Evolutionary conservation across 257 asterid species (phyloP), one percentile per base, ranked within the genome.

Genomic region (Verbascum thapsus): DNA sequence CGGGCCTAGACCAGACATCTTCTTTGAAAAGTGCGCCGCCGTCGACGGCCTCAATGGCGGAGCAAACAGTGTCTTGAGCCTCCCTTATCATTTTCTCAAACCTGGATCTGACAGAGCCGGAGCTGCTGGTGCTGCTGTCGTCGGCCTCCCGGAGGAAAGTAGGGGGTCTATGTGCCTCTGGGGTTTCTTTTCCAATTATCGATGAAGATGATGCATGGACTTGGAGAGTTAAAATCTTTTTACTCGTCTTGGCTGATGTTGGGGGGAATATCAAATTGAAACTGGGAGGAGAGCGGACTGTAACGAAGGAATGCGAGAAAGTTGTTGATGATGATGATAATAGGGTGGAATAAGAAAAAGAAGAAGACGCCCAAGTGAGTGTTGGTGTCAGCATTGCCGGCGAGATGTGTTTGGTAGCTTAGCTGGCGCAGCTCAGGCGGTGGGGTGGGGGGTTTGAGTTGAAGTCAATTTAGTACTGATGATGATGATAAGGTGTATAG

Each of bases 1-100:
- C 99, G 18, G 97, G 96, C 68, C 99, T 81, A 2, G 96, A 87
- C 99, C 99, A 92, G 10, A 87, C 95, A 63, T 92, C 97, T 61
- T 92, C 96, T 83, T 81, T 82, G 68, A 88, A 88, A 72, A 75
- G 83, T 8, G 75, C 89, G 1, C 87, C 91, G 16, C 86, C 88
- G 57, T 91, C 96, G 8, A 61, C 87, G 15, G 85, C 77, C 70
- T 91, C 96, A 63, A 91, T 78, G 2, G 96, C 95, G 3, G 76
- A 11, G 58, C 96, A 91, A 2, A 91, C 96, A 42, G 67, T 75
- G 69, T 91, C 95, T 76, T 91, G 98, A 4, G 75, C 95, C 57
- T 78, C 92, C 80, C 95, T 84, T 34, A 91, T 91, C 98, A 88
- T 88, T 73, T 83, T 86, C 86, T 91, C 98, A 70, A 88, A 91